Conservation (phyloP, 2,329 filamentous ascomycete species). For the Colletotrichum spaethianum region DNA sequence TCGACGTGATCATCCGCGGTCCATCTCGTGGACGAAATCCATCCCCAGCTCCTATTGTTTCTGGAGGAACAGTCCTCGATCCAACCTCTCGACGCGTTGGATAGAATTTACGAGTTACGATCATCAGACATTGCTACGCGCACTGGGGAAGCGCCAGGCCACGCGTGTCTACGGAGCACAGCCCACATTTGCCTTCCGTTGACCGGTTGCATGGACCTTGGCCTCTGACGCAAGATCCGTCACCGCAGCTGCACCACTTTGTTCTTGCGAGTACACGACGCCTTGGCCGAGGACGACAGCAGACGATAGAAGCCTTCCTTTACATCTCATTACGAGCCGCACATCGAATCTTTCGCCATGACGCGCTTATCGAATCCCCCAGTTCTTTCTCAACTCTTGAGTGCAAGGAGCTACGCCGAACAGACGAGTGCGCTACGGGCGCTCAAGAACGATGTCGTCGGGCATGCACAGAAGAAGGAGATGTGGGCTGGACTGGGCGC, state of each 20-base stretch:
- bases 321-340: background rate
- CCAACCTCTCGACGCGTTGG: background rate
- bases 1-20: constrained; percentile 10
- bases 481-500: constrained; percentile 80
- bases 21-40: constrained; percentile 16
- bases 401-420: constrained; percentile 65
- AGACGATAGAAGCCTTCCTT: constrained; percentile 22
- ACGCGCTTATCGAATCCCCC: constrained; percentile 66
- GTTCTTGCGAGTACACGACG: constrained; percentile 32
- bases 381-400: constrained; percentile 70
- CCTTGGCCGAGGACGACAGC: constrained; percentile 27
- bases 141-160: constrained; percentile 1
- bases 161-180: constrained; percentile 17
- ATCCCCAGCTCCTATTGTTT: constrained; percentile 1
- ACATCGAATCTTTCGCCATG: constrained; percentile 56
- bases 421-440: constrained; percentile 75
- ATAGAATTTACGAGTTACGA: background rate
- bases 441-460: constrained; percentile 91
- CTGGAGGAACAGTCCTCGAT: constrained; percentile 10
- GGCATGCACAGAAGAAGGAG: constrained; percentile 90
- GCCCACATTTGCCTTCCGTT: constrained; percentile 26
- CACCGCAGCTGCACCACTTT: constrained; percentile 25
- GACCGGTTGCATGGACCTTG: constrained; percentile 37
- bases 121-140: background rate
- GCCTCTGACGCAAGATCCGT: constrained; percentile 39